Conservation (phyloP, 2,329 filamentous ascomycete species). For the Cytospora schulzeri region DNA sequence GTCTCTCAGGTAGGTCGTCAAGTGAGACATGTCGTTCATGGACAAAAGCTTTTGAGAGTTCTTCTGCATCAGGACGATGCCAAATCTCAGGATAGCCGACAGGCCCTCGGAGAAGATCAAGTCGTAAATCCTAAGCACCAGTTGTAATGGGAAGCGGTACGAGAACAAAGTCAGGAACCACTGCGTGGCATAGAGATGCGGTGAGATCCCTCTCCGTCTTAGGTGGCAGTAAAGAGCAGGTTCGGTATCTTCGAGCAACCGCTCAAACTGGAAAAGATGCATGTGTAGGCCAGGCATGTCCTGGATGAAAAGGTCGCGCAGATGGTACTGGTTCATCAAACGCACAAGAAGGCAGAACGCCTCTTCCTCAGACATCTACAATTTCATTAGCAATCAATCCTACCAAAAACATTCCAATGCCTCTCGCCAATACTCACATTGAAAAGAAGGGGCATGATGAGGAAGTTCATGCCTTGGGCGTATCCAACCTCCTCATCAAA, state of each 20-base stretch:
- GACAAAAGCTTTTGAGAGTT: constrained; percentile 76
- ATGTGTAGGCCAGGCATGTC: constrained; percentile 97
- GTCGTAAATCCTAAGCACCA: constrained; percentile 96
- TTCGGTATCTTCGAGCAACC: constrained; percentile 89
- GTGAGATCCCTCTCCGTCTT: constrained; percentile 80
- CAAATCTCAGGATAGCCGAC: constrained; percentile 91
- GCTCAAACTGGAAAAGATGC: constrained; percentile 92
- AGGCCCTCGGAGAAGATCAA: constrained; percentile 91
- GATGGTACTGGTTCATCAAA: constrained; percentile 93
- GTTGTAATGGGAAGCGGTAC: constrained; percentile 93
- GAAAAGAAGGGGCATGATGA: constrained; percentile 94
- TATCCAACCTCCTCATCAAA: constrained; percentile 95
- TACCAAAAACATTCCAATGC: neutral
- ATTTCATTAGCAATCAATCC: neutral
- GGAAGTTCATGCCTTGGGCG: constrained; percentile 98
- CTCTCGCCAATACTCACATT: constrained; percentile 61
- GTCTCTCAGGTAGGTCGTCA: constrained; percentile 91
- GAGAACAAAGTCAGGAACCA: constrained; percentile 99
- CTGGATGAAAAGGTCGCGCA: constrained; percentile 89
- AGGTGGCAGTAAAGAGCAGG: constrained; percentile 95
- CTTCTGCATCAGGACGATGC: constrained; percentile 94
- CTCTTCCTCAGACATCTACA: constrained; percentile 91
- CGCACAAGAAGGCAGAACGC: constrained; percentile 91
- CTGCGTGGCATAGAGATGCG: constrained; percentile 94
- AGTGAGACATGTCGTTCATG: constrained; percentile 87